These are phyloP conservation scores for Trichocomaceae sp. DNA, from an alignment of 2,329 filamentous ascomycete species.

Conservation along the genomic window DNA sequence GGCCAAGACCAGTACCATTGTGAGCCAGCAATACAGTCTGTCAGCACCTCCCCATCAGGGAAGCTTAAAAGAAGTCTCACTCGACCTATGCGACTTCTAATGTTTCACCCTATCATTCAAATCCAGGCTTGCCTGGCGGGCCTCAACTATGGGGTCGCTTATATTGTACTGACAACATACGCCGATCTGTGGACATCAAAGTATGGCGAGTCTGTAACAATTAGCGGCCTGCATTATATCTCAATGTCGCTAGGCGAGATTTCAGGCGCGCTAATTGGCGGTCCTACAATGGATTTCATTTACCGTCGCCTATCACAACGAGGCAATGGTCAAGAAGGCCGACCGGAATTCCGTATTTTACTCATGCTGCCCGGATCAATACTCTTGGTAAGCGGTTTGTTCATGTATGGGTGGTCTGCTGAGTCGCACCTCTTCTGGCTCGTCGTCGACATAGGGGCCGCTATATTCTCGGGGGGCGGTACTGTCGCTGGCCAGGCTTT, in stretches of 20 bases:
- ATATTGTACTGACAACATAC: constrained; percentile 47
- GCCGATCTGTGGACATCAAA: constrained; percentile 43
- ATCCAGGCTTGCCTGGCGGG: constrained; percentile 46
- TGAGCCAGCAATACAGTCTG: constrained; percentile 31
- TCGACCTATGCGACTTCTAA: constrained; percentile 49
- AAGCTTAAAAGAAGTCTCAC: constrained; percentile 49
- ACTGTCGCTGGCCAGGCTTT: constrained; percentile 45
- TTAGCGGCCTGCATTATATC: constrained; percentile 45
- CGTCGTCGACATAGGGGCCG: constrained; percentile 53
- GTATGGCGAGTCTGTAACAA: constrained; percentile 45
- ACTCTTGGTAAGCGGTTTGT: constrained; percentile 50
- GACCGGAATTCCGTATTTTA: constrained; percentile 47
- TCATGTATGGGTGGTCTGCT: constrained; percentile 55
- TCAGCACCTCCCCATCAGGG: constrained; percentile 33
- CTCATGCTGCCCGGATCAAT: constrained; percentile 51
- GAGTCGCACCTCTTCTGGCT: constrained; percentile 51
- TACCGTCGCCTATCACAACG: constrained; percentile 28
- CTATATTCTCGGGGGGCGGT: constrained; percentile 49
- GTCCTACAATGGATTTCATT: constrained; percentile 21
- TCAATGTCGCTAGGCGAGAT: constrained; percentile 42
- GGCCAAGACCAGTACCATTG: constrained; percentile 30
- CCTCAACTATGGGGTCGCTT: constrained; percentile 43
- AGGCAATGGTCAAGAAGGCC: constrained; percentile 34
- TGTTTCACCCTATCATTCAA: constrained; percentile 42
- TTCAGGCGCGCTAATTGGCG: constrained; percentile 31